Percentiles rank a stretch among this genome's conserved stretches.
These are phyloP conservation scores for Metschnikowia proteae DNA, from an alignment of 805 yeast genomes.

Conservation along the genomic window DNA sequence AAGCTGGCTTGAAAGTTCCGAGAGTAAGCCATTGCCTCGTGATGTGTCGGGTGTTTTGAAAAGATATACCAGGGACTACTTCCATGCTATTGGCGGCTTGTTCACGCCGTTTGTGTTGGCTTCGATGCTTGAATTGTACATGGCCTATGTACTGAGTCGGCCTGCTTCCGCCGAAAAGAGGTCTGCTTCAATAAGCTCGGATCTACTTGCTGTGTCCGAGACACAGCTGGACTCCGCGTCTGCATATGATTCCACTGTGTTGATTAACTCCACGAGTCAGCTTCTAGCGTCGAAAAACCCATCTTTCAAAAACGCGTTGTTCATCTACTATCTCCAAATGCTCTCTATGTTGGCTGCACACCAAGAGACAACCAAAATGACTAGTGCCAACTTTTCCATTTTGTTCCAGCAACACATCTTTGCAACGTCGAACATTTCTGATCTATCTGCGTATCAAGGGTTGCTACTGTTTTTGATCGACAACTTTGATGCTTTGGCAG, in stretches of 20 bases:
- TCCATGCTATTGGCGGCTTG: constrained; percentile 13
- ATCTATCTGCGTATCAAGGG: constrained; percentile 11
- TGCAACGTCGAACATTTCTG: constrained; percentile 13
- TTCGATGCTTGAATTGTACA: constrained; percentile 10
- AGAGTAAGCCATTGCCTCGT: constrained; percentile 18
- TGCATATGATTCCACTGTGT: constrained; percentile 2
- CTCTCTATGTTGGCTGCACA: constrained; percentile 16
- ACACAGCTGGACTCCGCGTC: constrained; percentile 5
- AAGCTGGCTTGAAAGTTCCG: constrained; percentile 19
- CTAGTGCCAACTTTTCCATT: constrained; percentile 25
- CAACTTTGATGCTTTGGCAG: constrained; percentile 12
- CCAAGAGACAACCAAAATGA: constrained; percentile 26
- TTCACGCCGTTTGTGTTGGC: constrained; percentile 7
- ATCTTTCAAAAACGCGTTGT: constrained; percentile 16
- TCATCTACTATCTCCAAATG: constrained; percentile 18
- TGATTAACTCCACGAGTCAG: constrained; percentile 14
- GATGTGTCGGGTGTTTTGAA: constrained; percentile 29
- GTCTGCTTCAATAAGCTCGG: constrained; percentile 10
- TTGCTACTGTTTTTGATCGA: constrained; percentile 18
- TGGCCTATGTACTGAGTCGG: constrained; percentile 2
- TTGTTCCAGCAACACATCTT: constrained; percentile 33
- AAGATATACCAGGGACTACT: constrained; percentile 19
- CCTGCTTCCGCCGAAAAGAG: constrained; percentile 11
- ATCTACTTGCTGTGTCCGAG: constrained; percentile 9
- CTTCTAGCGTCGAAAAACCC: constrained; percentile 14